Evolutionary conservation across 2,329 filamentous ascomycete genomes (phyloP), one percentile per base, ranked within the genome.

Genomic region (Aciculosporium take): DNA sequence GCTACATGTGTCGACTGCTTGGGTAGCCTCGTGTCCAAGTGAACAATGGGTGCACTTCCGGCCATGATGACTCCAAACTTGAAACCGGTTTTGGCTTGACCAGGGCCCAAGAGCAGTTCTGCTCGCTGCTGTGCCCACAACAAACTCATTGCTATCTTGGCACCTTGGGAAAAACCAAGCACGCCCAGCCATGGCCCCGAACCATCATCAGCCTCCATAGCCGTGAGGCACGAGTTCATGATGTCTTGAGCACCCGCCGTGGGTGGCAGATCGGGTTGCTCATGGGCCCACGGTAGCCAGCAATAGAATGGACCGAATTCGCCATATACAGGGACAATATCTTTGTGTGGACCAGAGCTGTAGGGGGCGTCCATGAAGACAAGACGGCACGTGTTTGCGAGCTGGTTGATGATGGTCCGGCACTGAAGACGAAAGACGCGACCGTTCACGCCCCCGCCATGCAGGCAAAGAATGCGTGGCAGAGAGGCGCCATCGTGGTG

Each of bases 381-480:
- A 48, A 87, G 69, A 31, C 83, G 76, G 57, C 86, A 85, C 35
- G 69, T 59, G 6, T 68, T 57, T 34, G 61, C 55, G 0, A 86
- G 70, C 21, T 53, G 56, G 24, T 55, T 48, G 38, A 60, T 56
- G 41, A 74, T 50, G 47, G 64, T 64, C 46, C 83, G 81, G 49
- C 76, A 75, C 62, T 88, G 83, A 9, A 71, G 57, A 46, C 69
- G 64, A 64, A 87, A 87, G 56, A 86, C 74, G 31, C 67, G 55
- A n/a, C 71, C 77, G 53, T 81, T 86, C 48, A 79, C 76, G 46
- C 83, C 83, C 51, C 82, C 83, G 55, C 83, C 83, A 58, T 88
- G 83, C n/a, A 88, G 75, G 60, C 81, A 87, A 50, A 88, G 77
- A 49, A 88, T 76, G 45, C 82, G 78, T 3, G 81, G 81, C 23